Conservation (phyloP, 2,329 filamentous ascomycete genomes). For the Fusarium oxysporum region DNA sequence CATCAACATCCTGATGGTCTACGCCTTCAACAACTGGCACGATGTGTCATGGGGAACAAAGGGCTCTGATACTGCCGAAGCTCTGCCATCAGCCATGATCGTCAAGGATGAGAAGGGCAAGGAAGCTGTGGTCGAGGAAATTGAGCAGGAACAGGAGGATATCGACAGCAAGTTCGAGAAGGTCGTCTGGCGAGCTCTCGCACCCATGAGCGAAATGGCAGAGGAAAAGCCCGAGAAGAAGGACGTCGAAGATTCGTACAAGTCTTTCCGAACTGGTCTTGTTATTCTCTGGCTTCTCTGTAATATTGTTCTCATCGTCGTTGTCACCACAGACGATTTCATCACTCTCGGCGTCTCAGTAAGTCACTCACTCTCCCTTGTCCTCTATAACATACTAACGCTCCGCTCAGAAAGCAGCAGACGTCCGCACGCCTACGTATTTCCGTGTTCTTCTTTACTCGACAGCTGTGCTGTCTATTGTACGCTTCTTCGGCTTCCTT, state of each 20-base stretch:
- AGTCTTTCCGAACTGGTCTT: constrained; percentile 42
- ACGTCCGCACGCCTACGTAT: constrained; percentile 37
- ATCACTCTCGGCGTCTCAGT: constrained; percentile 37
- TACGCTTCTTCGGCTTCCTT: constrained; percentile 42
- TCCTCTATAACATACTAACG: constrained; percentile 8
- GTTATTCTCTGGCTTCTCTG: constrained; percentile 43
- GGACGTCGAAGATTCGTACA: constrained; percentile 41
- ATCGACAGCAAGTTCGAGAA: constrained; percentile 44
- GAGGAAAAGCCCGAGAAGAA: constrained; percentile 39
- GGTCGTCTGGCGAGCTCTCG: constrained; percentile 41
- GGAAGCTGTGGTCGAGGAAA: constrained; percentile 39
- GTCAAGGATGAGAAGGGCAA: constrained; percentile 37
- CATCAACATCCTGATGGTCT: constrained; percentile 45
- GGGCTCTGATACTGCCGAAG: constrained; percentile 38
- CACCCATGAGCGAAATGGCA: constrained; percentile 37
- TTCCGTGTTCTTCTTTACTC: constrained; percentile 41
- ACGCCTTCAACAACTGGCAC: constrained; percentile 45
- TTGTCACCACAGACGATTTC: constrained; percentile 43
- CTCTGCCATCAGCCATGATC: constrained; percentile 37
- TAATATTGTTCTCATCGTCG: constrained; percentile 42
- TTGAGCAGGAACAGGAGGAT: constrained; percentile 42
- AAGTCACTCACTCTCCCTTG: background rate
- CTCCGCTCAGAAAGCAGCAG: constrained; percentile 25
- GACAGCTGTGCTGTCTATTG: constrained; percentile 39
- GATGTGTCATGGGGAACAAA: constrained; percentile 44